phyloP scores from a whole-genome alignment of 352 stramenopile genomes.

The Globisporangium radiosum region DNA sequence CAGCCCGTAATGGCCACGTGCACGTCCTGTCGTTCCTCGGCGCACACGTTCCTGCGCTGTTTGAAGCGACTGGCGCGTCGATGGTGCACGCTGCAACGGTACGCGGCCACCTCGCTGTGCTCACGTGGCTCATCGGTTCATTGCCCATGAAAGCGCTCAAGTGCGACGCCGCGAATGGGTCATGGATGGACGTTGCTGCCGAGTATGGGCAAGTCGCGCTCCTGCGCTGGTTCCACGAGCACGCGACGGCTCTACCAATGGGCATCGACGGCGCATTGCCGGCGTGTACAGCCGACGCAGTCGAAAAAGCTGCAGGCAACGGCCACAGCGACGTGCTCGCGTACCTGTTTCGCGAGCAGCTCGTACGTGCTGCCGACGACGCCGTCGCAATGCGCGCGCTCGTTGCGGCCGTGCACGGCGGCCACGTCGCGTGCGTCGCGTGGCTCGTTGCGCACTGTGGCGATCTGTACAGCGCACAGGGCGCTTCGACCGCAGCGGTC shows the following conservation, averaged over 20 bases:
- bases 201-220: constrained; percentile 59
- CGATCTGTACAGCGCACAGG: constrained; percentile 25
- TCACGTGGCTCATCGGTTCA: constrained; percentile 53
- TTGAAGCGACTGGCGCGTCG: constrained; percentile 44
- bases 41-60: constrained; percentile 31
- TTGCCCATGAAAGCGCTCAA: constrained; percentile 65
- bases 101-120: constrained; percentile 42
- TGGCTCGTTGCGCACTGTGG: constrained; percentile 49
- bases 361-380: constrained; percentile 35
- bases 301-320: constrained; percentile 62
- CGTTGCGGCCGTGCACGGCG: constrained; percentile 42
- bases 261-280: constrained; percentile 44
- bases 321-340: constrained; percentile 49
- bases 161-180: constrained; percentile 47
- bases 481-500: constrained; percentile 33
- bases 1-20: constrained; percentile 49
- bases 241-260: constrained; percentile 44
- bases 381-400: constrained; percentile 51
- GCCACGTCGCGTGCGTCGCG: constrained; percentile 44
- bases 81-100: constrained; percentile 63
- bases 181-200: constrained; percentile 69
- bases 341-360: constrained; percentile 49
- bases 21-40: constrained; percentile 52
- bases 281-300: constrained; percentile 41
- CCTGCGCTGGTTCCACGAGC: constrained; percentile 63